phyloP scores from a whole-genome alignment of 2,329 filamentous ascomycete species.

The Reticulascus tulasneorum region DNA sequence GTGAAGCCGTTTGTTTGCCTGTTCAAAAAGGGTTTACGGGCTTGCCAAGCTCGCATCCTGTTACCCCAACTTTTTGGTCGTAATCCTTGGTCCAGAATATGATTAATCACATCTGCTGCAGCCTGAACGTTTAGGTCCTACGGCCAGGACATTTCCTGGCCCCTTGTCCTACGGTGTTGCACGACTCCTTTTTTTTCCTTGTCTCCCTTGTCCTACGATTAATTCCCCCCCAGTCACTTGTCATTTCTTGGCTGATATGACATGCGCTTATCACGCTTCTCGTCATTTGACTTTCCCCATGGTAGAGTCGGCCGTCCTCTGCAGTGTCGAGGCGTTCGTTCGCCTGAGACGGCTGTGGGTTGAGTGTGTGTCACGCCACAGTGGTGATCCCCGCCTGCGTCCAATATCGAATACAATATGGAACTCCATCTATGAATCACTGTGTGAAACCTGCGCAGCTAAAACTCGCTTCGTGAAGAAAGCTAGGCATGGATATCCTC shows the following conservation, averaged over 20 bases:
- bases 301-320: no score
- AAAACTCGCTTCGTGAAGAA: no score
- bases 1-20: background rate
- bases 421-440: no score
- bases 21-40: background rate
- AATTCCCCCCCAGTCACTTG: background rate
- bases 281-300: no score
- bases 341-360: no score
- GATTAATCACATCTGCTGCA: slow-evolving; percentile 11
- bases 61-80: slow-evolving; percentile 4
- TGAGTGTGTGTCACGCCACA: no score
- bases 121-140: no score
- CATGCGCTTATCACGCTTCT: slow-evolving; percentile 7
- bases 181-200: background rate
- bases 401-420: no score
- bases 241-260: slow-evolving; percentile 1
- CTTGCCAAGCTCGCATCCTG: background rate
- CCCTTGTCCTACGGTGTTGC: slow-evolving; percentile 5
- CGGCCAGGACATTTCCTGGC: background rate
- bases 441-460: no score
- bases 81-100: slow-evolving; percentile 2
- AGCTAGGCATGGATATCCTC: no score
- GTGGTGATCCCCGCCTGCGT: no score
- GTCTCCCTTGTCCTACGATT: background rate
- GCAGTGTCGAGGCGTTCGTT: no score